phyloP scores from a whole-genome alignment of 352 stramenopile genomes.

The Plasmopara muralis region DNA sequence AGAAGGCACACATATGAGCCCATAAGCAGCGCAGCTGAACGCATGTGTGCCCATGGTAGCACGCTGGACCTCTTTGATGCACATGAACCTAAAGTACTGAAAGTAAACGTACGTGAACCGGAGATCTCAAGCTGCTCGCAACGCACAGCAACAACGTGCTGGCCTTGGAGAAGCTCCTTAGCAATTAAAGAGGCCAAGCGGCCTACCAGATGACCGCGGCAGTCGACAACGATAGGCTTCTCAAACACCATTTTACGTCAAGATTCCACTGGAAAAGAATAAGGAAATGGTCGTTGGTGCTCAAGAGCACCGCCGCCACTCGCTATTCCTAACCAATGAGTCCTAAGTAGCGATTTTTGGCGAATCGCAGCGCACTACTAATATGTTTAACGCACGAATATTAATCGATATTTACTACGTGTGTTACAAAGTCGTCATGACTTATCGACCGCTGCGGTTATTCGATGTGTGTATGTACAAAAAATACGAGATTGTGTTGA shows the following conservation, averaged over 20 bases:
- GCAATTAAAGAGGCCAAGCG: slow-evolving; percentile 97
- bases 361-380: slow-evolving; percentile 9
- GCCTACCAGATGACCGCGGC: slow-evolving; percentile 97
- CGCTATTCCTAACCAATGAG: slow-evolving; percentile 21
- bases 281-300: slow-evolving; percentile 52
- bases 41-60: background rate
- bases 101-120: slow-evolving; percentile 86
- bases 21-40: slow-evolving; percentile 7
- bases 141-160: slow-evolving; percentile 97
- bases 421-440: background rate
- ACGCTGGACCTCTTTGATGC: slow-evolving; percentile 4
- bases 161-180: slow-evolving; percentile 98
- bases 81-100: background rate
- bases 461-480: slow-evolving; percentile 17
- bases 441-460: slow-evolving; percentile 19
- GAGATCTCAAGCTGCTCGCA: slow-evolving; percentile 98
- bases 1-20: slow-evolving; percentile 1
- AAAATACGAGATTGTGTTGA: background rate
- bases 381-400: background rate
- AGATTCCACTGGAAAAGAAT: slow-evolving; percentile 43
- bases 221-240: slow-evolving; percentile 97
- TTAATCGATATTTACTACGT: background rate
- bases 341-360: slow-evolving; percentile 4
- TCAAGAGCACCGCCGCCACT: slow-evolving; percentile 6
- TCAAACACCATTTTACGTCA: slow-evolving; percentile 88